Evolutionary conservation across 2,329 filamentous ascomycete genomes (phyloP), one percentile per base, ranked within the genome.

Genomic region (Fusarium xylarioides): DNA sequence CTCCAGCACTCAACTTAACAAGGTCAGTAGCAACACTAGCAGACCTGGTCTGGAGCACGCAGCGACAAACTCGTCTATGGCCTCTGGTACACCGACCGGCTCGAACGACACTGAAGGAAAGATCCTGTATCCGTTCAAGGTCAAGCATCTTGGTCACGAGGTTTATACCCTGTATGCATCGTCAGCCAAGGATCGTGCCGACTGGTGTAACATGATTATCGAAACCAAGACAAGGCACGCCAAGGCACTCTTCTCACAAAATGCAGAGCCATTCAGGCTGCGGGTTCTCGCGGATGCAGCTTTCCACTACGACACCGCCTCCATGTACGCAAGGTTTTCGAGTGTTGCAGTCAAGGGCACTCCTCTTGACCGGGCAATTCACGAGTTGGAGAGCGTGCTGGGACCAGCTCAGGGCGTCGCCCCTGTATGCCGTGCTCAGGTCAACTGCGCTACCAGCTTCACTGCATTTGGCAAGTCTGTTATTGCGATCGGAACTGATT

Each of bases 181-280:
- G 11, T 92, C 91, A 4, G 89, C 91, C 5, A 88, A 92, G 69
- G 92, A 91, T 76, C 89, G 96, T 64, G 87, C 91, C 70, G 94
- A 97, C 54, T 99, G 97, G 97, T 97, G 94, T 78, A 91, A 91
- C 73, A 97, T 95, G 82, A 97, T 99, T 76, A 92, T 97, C 50
- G 93, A 97, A 81, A 96, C 96, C 37, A 99, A 99, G 85, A 97
- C 95, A 11, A 91, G 92, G 66, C 95, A 99, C 80, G 96, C 96
- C 28, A 92, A 94, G 57, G 93, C 95, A 7, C 85, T 98, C 10
- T 93, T 93, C 81, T 91, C 93, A 8, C 96, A 99, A 79, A 97
- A 98, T 79, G 95, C 96, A 0, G 96, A 99, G 81, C 96, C 96
- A 1, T 99, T 99, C 88, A 89, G 94, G 56, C 85, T 99, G 12